A percentile compares a stretch with the other conserved stretches of the same genome.
Evolutionary conservation across 139 green algal species (phyloP).

Genomic region (Astrephomene gubernaculifera): DNA sequence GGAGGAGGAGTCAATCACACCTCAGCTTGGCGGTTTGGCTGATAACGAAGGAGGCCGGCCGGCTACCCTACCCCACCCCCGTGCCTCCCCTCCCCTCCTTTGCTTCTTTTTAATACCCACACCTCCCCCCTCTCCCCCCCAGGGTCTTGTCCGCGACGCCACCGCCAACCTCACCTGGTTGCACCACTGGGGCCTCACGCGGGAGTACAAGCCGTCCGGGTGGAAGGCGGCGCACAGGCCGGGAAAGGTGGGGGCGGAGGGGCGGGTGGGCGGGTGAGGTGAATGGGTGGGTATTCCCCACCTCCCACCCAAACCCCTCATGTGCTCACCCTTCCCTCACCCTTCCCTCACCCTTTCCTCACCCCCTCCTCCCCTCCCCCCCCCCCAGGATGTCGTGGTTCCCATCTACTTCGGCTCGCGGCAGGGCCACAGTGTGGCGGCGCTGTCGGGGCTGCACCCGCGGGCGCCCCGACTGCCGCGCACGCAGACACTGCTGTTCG

Average conservation of each 20-base stretch:
- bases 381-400: slow-evolving; percentile 21
- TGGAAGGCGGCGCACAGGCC: slow-evolving; percentile 48
- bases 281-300: no score
- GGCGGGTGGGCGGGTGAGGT: background rate
- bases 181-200: slow-evolving; percentile 52
- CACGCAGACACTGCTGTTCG: slow-evolving; percentile 18
- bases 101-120: background rate
- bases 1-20: no score
- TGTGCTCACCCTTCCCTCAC: background rate
- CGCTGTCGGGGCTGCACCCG: slow-evolving; percentile 32
- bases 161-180: slow-evolving; percentile 48
- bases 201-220: background rate
- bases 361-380: background rate
- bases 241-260: slow-evolving; percentile 38
- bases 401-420: slow-evolving; percentile 21
- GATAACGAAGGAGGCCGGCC: no score
- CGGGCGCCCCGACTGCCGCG: background rate
- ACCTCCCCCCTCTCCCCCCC: background rate
- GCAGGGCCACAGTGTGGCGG: background rate
- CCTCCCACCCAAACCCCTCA: no score
- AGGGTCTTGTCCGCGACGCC: background rate
- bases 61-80: background rate
- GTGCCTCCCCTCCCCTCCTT: background rate
- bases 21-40: no score
- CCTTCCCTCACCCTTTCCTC: background rate